Evolutionary conservation across 2,329 filamentous ascomycete genomes (phyloP).

Genomic region (Neofusicoccum cordaticola): DNA sequence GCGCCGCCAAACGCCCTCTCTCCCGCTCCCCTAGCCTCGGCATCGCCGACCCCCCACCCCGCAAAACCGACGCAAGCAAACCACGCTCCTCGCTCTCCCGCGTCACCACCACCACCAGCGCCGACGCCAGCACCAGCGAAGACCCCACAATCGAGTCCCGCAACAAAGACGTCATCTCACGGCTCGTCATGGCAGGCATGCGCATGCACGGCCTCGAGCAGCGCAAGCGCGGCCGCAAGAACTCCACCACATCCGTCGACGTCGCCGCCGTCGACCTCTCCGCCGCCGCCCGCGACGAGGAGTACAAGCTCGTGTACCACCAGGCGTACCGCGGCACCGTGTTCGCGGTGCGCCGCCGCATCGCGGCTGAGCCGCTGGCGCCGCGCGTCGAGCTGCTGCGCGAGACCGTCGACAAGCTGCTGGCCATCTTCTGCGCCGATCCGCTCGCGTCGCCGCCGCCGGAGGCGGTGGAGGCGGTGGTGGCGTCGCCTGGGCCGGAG

Average conservation of each 20-base stretch:
- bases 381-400: constrained; percentile 43
- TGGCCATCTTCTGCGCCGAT: constrained; percentile 47
- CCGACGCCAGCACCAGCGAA: constrained; percentile 17
- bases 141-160: constrained; percentile 35
- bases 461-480: background rate
- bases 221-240: constrained; percentile 28
- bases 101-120: constrained; percentile 28
- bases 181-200: constrained; percentile 54
- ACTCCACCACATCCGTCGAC: background rate
- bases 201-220: constrained; percentile 50
- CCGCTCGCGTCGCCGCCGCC: constrained; percentile 23
- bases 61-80: no score
- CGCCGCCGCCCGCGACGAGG: constrained; percentile 43
- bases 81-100: constrained; percentile 32
- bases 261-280: constrained; percentile 10
- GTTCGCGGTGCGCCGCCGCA: constrained; percentile 47
- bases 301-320: constrained; percentile 54
- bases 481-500: background rate
- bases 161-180: constrained; percentile 52
- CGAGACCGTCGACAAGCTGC: constrained; percentile 47
- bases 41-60: constrained; percentile 16
- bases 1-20: constrained; percentile 26
- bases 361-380: constrained; percentile 36
- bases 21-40: constrained; percentile 11
- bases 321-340: constrained; percentile 50